A percentile compares a stretch with the other conserved stretches of the same genome.
These are phyloP conservation scores for Geosmithia morbida DNA, from an alignment of 2,329 filamentous ascomycete species.

Conservation along the genomic window DNA sequence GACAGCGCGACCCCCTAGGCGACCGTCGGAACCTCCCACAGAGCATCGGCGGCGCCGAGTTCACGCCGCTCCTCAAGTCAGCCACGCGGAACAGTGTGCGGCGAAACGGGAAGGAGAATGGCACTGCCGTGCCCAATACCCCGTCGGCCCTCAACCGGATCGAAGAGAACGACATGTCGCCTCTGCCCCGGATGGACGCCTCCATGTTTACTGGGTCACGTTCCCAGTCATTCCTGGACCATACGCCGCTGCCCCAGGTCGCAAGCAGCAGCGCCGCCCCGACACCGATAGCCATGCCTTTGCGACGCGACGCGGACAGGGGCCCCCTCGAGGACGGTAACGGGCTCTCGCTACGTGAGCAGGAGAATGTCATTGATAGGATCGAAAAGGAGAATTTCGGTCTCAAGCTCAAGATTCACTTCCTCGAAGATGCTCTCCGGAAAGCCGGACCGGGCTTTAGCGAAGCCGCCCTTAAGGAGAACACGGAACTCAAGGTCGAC, in stretches of 20 bases:
- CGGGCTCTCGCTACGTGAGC: slow-evolving; percentile 79
- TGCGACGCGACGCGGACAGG: slow-evolving; percentile 42
- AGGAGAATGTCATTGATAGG: slow-evolving; percentile 88
- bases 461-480: slow-evolving; percentile 79
- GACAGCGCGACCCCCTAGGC: slow-evolving; percentile 54
- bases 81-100: slow-evolving; percentile 59
- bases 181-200: slow-evolving; percentile 58
- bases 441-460: slow-evolving; percentile 85
- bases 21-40: slow-evolving; percentile 58
- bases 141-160: slow-evolving; percentile 56
- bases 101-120: slow-evolving; percentile 43
- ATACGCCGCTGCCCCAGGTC: slow-evolving; percentile 55
- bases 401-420: slow-evolving; percentile 92
- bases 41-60: slow-evolving; percentile 58
- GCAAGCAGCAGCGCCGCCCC: slow-evolving; percentile 69
- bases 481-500: slow-evolving; percentile 90
- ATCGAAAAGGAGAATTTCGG: slow-evolving; percentile 99
- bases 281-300: slow-evolving; percentile 63
- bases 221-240: slow-evolving; percentile 49
- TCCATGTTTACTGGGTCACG: slow-evolving; percentile 55
- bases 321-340: slow-evolving; percentile 74
- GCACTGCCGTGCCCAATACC: slow-evolving; percentile 35
- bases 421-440: slow-evolving; percentile 77
- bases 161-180: slow-evolving; percentile 60
- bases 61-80: slow-evolving; percentile 84